A percentile compares a stretch with the other conserved stretches of the same genome.
Conservation (phyloP, 78 protist species). For the Creolimax fragrantissima region DNA sequence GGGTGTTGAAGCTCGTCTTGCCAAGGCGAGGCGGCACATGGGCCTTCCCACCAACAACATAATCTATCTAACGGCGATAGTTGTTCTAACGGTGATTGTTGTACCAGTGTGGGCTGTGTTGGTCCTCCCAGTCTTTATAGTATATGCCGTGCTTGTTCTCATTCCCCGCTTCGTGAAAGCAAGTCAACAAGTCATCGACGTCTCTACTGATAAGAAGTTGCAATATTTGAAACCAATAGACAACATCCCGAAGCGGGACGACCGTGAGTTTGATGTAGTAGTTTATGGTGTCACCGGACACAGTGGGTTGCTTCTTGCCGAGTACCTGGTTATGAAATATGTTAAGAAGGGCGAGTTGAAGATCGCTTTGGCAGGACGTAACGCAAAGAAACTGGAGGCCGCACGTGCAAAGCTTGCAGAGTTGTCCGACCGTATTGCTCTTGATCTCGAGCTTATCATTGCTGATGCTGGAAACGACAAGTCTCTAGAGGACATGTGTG, state of each 20-base stretch:
- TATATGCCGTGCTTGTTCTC: neutral
- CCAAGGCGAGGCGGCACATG: neutral
- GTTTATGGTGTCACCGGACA: constrained; percentile 33
- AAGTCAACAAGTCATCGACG: neutral
- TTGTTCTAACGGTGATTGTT: neutral
- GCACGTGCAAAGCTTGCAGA: neutral
- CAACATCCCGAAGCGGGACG: neutral
- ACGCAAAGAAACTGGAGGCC: neutral
- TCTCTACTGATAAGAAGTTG: neutral
- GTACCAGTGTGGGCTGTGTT: neutral
- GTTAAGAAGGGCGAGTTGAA: neutral
- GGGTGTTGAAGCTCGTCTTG: neutral
- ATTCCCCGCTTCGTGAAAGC: neutral
- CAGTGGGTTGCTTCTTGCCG: constrained; percentile 21
- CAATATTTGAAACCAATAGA: neutral
- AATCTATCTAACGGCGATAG: neutral
- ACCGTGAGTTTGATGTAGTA: constrained; percentile 8
- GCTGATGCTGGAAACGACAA: neutral
- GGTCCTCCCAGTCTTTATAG: neutral
- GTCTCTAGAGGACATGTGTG: neutral
- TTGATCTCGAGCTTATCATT: neutral
- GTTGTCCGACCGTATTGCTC: neutral
- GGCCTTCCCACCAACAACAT: neutral
- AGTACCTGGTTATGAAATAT: neutral
- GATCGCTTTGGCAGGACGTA: constrained; percentile 22